phyloP scores from a whole-genome alignment of 495 filamentous ascomycete genomes.

The Evansstolkia leycettana region DNA sequence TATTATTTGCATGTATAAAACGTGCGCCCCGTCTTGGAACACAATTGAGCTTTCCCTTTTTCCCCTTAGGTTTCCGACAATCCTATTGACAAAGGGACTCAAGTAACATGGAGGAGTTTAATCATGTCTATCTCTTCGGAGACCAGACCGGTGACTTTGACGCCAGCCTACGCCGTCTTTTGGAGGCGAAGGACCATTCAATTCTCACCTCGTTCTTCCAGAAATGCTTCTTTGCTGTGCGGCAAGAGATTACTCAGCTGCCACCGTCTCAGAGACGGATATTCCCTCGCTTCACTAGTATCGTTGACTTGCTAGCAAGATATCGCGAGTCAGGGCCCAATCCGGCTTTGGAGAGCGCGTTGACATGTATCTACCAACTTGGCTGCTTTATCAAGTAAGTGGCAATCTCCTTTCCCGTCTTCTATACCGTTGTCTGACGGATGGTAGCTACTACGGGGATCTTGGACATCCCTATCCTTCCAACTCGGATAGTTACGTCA shows the following conservation, averaged over 20 bases:
- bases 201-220: slow-evolving; percentile 55
- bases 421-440: slow-evolving; percentile 2
- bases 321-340: slow-evolving; percentile 46
- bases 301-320: slow-evolving; percentile 58
- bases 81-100: neutral
- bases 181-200: slow-evolving; percentile 52
- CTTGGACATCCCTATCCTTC: slow-evolving; percentile 37
- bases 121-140: slow-evolving; percentile 49
- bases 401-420: neutral
- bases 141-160: slow-evolving; percentile 70
- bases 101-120: slow-evolving; percentile 18
- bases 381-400: slow-evolving; percentile 68
- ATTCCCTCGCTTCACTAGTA: slow-evolving; percentile 57
- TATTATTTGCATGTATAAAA: neutral
- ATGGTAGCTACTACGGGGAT: slow-evolving; percentile 34
- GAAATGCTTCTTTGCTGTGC: slow-evolving; percentile 46
- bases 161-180: slow-evolving; percentile 48
- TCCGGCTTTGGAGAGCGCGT: slow-evolving; percentile 50
- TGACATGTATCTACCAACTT: slow-evolving; percentile 59
- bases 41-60: neutral
- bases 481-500: slow-evolving; percentile 32
- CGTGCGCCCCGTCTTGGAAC: neutral
- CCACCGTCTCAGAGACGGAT: slow-evolving; percentile 43
- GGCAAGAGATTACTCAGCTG: slow-evolving; percentile 49
- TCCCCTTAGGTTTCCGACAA: neutral